Evolutionary conservation across 1,139 yeast species (phyloP).

Genomic region (Kodamaea anthophila): DNA sequence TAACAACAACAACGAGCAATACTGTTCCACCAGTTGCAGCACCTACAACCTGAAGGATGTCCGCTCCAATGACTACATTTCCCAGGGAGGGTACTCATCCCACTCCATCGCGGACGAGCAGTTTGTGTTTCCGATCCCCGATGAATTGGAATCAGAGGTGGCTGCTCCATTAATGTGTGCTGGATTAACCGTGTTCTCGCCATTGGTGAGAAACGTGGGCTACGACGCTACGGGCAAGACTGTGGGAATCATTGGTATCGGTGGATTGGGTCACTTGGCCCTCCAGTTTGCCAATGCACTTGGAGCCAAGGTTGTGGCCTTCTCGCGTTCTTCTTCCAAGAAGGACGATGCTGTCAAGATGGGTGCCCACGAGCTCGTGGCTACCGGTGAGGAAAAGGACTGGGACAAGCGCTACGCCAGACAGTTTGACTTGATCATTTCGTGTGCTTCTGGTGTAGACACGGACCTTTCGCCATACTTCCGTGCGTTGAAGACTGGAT

Average conservation of each 20-base stretch:
- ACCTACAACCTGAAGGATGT: conserved; percentile 41
- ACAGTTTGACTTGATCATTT: conserved; percentile 41
- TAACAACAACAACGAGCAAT: conserved; percentile 39
- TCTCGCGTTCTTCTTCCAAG: conserved; percentile 33
- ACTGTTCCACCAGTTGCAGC: conserved; percentile 36
- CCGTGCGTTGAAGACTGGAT: conserved; percentile 33
- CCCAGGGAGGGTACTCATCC: conserved; percentile 60
- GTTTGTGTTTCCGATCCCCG: conserved; percentile 54
- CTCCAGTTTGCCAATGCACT: conserved; percentile 36
- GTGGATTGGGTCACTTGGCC: conserved; percentile 43
- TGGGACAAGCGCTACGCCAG: conserved; percentile 28
- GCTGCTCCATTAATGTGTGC: conserved; percentile 69
- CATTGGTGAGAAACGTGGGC: conserved; percentile 36
- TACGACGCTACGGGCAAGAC: conserved; percentile 29
- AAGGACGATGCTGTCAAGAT: conserved; percentile 30
- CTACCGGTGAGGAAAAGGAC: conserved; percentile 30
- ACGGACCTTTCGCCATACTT: conserved; percentile 27
- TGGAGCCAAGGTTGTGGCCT: conserved; percentile 38
- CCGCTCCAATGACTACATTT: conserved; percentile 26
- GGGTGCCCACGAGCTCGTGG: conserved; percentile 36
- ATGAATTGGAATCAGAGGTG: conserved; percentile 33
- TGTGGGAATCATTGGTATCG: conserved; percentile 45
- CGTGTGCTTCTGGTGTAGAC: conserved; percentile 41
- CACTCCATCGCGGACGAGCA: conserved; percentile 49
- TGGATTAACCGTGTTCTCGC: conserved; percentile 58